Evolutionary conservation across 306 rosid genomes (phyloP).

Genomic region (Senna tora): DNA sequence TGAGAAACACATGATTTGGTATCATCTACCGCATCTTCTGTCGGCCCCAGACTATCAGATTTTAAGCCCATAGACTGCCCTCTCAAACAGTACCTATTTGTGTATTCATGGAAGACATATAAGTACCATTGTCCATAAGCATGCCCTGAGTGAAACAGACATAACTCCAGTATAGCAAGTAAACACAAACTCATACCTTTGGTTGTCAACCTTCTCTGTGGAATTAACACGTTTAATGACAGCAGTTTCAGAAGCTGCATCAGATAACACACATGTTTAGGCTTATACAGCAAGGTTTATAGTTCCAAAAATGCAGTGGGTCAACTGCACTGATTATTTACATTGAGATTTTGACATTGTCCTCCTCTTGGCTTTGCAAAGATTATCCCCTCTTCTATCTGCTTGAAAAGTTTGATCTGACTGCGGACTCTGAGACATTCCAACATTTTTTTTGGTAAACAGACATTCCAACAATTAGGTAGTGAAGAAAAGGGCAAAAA

Average conservation of each 20-base stretch:
- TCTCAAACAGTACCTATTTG: constrained; percentile 53
- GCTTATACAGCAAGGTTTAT: constrained; percentile 19
- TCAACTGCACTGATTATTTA: constrained; percentile 42
- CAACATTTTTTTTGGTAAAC: too few species aligned
- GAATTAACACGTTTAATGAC: constrained; percentile 43
- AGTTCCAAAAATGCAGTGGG: constrained; percentile 9
- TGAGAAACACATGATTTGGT: constrained; percentile 18
- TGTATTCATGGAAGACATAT: constrained; percentile 34
- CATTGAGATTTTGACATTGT: constrained; percentile 54
- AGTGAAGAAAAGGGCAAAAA: constrained; percentile 25
- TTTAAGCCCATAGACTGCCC: constrained; percentile 56
- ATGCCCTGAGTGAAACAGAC: constrained; percentile 9
- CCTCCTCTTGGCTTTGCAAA: constrained; percentile 46
- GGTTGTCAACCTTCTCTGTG: constrained; percentile 41
- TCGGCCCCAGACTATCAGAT: constrained; percentile 46
- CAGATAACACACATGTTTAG: constrained; percentile 32
- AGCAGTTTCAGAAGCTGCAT: constrained; percentile 65
- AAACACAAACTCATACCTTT: constrained; percentile 56
- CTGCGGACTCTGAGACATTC: constrained; percentile 39
- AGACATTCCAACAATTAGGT: constrained; percentile 29
- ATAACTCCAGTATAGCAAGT: constrained; percentile 33
- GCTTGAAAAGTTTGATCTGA: constrained; percentile 45
- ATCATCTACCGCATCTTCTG: constrained; percentile 43
- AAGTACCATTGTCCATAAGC: constrained; percentile 28
- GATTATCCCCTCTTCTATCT: constrained; percentile 29